A percentile compares a stretch with the other conserved stretches of the same genome.
These are phyloP conservation scores for Albizia julibrissin DNA, from an alignment of 306 rosid genomes.

Conservation along the genomic window DNA sequence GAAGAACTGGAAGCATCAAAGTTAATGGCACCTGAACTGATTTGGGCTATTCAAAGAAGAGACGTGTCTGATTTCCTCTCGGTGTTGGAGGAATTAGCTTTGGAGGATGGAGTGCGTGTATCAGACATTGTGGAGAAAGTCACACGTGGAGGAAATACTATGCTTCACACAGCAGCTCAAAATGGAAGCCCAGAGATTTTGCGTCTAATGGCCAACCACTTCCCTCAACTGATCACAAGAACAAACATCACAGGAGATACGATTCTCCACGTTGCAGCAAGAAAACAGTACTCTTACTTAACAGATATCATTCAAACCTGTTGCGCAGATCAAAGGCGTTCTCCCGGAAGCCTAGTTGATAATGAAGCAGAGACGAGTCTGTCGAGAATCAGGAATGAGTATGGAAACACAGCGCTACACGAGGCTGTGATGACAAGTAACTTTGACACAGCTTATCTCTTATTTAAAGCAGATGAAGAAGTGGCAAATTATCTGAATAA, in stretches of 20 bases:
- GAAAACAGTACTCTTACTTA: background rate
- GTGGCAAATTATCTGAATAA: background rate
- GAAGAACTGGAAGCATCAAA: background rate
- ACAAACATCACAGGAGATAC: background rate
- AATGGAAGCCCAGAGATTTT: background rate
- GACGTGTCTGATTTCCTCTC: background rate
- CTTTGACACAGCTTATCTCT: background rate
- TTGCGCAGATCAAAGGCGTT: background rate
- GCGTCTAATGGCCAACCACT: background rate
- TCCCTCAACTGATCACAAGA: background rate
- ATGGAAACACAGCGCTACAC: background rate
- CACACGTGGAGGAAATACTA: background rate
- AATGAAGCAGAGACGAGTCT: background rate
- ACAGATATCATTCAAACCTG: background rate
- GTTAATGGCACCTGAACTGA: background rate
- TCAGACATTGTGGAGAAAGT: background rate
- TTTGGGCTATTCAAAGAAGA: background rate
- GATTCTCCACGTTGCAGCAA: background rate
- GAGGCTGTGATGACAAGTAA: background rate
- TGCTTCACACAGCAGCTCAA: background rate
- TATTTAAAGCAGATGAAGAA: background rate
- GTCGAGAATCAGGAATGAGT: background rate
- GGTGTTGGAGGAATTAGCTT: background rate
- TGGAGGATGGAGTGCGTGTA: background rate
- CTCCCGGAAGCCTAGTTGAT: background rate